Conservation (phyloP, 305 asterid species). For the Coffea humblotiana region DNA sequence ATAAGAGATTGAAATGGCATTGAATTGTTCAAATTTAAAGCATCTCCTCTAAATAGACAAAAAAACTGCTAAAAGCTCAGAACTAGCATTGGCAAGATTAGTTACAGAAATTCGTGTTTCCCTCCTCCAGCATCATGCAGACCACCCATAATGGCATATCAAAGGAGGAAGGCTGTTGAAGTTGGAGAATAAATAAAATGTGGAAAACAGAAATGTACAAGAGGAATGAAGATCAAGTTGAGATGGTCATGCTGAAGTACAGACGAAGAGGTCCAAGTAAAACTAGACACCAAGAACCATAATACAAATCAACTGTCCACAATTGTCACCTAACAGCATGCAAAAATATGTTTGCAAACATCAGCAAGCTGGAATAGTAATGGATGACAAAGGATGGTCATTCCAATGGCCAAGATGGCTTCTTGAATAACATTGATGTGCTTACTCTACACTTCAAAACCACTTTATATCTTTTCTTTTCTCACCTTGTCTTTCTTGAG, state of each 20-base stretch:
- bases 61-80: neutral
- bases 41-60: neutral
- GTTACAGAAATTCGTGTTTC: neutral
- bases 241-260: neutral
- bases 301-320: neutral
- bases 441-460: neutral
- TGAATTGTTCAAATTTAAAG: neutral
- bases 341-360: neutral
- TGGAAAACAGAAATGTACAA: neutral
- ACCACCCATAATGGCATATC: neutral
- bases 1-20: neutral
- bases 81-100: neutral
- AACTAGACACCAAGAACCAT: neutral
- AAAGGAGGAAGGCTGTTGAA: neutral
- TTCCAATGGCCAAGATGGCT: neutral
- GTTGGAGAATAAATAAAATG: neutral
- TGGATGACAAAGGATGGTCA: neutral
- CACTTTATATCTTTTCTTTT: too few relatives aligned
- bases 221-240: neutral
- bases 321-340: neutral
- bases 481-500: neutral
- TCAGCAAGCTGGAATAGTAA: neutral
- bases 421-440: too few relatives aligned
- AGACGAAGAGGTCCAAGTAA: neutral
- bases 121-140: neutral